These are phyloP conservation scores for Limnanthes douglasii DNA, from an alignment of 345 rosid species.

Conservation along the genomic window DNA sequence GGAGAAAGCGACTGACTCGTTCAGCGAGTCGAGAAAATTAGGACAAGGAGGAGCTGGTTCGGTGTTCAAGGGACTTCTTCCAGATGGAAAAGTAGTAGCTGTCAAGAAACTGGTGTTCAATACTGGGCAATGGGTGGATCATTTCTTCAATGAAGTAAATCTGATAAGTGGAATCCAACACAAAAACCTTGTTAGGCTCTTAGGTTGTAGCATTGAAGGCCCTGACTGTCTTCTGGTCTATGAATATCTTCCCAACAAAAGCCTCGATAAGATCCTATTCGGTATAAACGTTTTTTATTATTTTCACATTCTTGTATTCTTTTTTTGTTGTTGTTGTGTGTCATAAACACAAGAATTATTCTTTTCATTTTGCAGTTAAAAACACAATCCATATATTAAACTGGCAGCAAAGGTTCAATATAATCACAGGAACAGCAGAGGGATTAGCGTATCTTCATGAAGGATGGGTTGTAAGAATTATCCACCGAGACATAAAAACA, in stretches of 20 bases:
- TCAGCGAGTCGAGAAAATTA: constrained; percentile 42
- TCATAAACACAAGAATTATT: too few species aligned
- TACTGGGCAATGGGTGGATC: constrained; percentile 60
- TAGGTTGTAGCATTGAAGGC: constrained; percentile 88
- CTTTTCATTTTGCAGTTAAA: constrained; percentile 21
- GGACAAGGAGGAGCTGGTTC: constrained; percentile 81
- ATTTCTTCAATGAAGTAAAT: constrained; percentile 75
- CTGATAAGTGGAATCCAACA: constrained; percentile 51
- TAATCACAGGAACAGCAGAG: constrained; percentile 59
- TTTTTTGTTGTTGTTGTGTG: too few species aligned
- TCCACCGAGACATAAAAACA: constrained; percentile 76
- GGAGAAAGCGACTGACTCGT: constrained; percentile 53
- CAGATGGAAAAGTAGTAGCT: constrained; percentile 50
- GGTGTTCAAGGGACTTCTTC: constrained; percentile 62
- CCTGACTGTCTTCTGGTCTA: constrained; percentile 77
- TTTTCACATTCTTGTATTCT: too few species aligned
- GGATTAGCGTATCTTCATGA: constrained; percentile 67
- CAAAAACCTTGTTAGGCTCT: constrained; percentile 46
- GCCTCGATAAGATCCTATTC: constrained; percentile 66
- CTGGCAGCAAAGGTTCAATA: constrained; percentile 47
- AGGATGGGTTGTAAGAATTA: constrained; percentile 41
- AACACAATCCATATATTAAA: constrained; percentile 26
- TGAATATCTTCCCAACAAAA: constrained; percentile 59
- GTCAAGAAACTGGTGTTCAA: constrained; percentile 57
- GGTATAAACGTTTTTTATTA: constrained; percentile 26